phyloP scores from a whole-genome alignment of 2,329 filamentous ascomycete species.

The Apiospora pterosperma region DNA sequence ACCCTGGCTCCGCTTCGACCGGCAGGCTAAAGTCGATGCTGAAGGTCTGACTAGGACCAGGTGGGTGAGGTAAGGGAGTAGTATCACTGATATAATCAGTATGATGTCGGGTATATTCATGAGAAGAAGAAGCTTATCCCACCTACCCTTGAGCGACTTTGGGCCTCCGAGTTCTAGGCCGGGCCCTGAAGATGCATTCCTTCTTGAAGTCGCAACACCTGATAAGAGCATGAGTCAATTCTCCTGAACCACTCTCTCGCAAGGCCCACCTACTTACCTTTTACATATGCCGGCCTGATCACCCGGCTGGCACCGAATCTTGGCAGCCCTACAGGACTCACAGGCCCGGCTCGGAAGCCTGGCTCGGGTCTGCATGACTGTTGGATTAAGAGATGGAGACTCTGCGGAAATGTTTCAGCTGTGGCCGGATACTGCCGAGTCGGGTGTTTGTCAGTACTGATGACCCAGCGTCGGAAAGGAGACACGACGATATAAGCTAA shows the following conservation, averaged over 20 bases:
- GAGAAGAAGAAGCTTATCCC: neutral
- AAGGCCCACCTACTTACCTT: conserved; percentile 34
- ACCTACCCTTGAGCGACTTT: conserved; percentile 41
- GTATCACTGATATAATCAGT: conserved; percentile 8
- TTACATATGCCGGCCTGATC: conserved; percentile 46
- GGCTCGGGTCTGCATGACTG: conserved; percentile 7
- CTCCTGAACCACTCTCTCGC: neutral
- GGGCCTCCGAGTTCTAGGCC: conserved; percentile 46
- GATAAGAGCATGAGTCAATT: neutral
- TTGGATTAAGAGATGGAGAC: neutral
- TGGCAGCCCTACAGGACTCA: conserved; percentile 51
- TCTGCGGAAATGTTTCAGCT: neutral
- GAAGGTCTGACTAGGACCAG: conserved; percentile 46
- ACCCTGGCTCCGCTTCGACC: conserved; percentile 32
- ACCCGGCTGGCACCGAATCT: conserved; percentile 50
- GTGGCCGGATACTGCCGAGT: too few species aligned
- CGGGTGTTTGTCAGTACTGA: neutral
- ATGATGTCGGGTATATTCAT: neutral
- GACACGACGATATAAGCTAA: neutral
- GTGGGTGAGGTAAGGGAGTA: conserved; percentile 25
- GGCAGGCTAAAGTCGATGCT: conserved; percentile 50
- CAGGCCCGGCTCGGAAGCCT: conserved; percentile 44
- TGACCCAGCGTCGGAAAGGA: neutral
- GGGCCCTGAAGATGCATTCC: conserved; percentile 50
- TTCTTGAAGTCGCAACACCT: conserved; percentile 51